Percentiles rank a stretch among this genome's conserved stretches.
phyloP scores from a whole-genome alignment of 352 stramenopile genomes.

The Phytophthora podocarpi region DNA sequence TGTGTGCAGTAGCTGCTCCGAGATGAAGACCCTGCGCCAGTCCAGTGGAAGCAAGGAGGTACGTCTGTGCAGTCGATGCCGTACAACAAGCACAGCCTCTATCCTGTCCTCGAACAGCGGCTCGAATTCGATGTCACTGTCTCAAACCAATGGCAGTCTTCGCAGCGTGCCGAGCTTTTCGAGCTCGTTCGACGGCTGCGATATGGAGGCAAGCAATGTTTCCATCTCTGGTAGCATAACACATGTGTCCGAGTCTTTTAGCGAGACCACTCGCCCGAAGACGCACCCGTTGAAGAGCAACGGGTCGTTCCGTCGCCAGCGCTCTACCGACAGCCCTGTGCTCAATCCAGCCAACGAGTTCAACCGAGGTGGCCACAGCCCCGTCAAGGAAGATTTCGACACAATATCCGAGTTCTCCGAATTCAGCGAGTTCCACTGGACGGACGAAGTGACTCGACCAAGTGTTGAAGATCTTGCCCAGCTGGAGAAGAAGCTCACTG shows the following conservation, averaged over 20 bases:
- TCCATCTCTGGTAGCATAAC: conserved; percentile 31
- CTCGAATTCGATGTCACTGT: conserved; percentile 25
- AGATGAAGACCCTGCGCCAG: conserved; percentile 78
- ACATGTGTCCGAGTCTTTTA: conserved; percentile 61
- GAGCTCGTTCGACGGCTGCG: conserved; percentile 60
- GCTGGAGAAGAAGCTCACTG: conserved; percentile 66
- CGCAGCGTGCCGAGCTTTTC: conserved; percentile 54
- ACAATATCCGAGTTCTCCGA: conserved; percentile 44
- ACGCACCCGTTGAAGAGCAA: conserved; percentile 52
- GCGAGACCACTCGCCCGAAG: conserved; percentile 52
- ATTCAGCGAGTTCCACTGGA: conserved; percentile 56
- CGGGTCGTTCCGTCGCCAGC: conserved; percentile 30
- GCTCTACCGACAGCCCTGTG: conserved; percentile 21
- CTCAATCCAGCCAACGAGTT: conserved; percentile 51
- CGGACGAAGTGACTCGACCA: conserved; percentile 37
- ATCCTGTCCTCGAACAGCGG: conserved; percentile 60
- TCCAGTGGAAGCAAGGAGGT: conserved; percentile 71
- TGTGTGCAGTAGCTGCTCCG: conserved; percentile 84
- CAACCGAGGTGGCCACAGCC: conserved; percentile 34
- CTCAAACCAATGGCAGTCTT: conserved; percentile 19
- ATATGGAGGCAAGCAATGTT: conserved; percentile 45
- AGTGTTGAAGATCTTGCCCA: conserved; percentile 59
- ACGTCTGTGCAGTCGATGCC: conserved; percentile 76
- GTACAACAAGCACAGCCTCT: conserved; percentile 57
- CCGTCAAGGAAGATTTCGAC: conserved; percentile 18